Conservation (phyloP, 1,139 yeast genomes). For the Eremothecium sinecaudum region DNA sequence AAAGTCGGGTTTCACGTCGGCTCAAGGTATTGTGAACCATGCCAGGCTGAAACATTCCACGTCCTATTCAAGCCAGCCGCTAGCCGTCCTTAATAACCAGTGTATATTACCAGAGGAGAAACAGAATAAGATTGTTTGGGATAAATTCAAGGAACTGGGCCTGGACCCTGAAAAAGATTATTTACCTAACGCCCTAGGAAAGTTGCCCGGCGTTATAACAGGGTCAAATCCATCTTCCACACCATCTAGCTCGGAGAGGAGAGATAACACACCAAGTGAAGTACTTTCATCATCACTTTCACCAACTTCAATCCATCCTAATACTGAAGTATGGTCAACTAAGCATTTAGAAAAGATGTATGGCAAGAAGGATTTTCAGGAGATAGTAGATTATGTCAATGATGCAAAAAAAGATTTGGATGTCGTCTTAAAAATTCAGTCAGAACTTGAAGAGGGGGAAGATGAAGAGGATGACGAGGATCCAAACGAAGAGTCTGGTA, state of each 20-base stretch:
- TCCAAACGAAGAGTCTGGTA: not conserved
- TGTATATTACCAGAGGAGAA: slow-evolving; percentile 45
- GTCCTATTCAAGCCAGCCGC: slow-evolving; percentile 64
- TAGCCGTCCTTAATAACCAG: slow-evolving; percentile 67
- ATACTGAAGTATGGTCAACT: slow-evolving; percentile 6
- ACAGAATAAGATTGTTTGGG: slow-evolving; percentile 51
- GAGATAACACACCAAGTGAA: slow-evolving; percentile 6
- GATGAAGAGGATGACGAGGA: slow-evolving; percentile 2
- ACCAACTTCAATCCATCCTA: slow-evolving; percentile 5
- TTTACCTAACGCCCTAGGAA: slow-evolving; percentile 28
- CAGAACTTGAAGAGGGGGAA: slow-evolving; percentile 7
- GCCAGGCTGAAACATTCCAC: slow-evolving; percentile 65
- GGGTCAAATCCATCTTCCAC: slow-evolving; percentile 8
- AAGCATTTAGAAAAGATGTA: slow-evolving; percentile 25
- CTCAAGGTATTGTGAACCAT: slow-evolving; percentile 75
- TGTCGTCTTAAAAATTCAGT: slow-evolving; percentile 14
- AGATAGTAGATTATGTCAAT: slow-evolving; percentile 29
- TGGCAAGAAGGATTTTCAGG: slow-evolving; percentile 24
- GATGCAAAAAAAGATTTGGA: slow-evolving; percentile 27
- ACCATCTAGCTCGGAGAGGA: slow-evolving; percentile 8
- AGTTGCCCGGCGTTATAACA: slow-evolving; percentile 15
- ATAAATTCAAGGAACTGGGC: slow-evolving; percentile 35
- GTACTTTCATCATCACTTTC: slow-evolving; percentile 4
- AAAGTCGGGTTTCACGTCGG: slow-evolving; percentile 62
- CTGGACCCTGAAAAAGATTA: slow-evolving; percentile 30